Conservation (phyloP, 306 rosid species). For the Sicyos baderoa region DNA sequence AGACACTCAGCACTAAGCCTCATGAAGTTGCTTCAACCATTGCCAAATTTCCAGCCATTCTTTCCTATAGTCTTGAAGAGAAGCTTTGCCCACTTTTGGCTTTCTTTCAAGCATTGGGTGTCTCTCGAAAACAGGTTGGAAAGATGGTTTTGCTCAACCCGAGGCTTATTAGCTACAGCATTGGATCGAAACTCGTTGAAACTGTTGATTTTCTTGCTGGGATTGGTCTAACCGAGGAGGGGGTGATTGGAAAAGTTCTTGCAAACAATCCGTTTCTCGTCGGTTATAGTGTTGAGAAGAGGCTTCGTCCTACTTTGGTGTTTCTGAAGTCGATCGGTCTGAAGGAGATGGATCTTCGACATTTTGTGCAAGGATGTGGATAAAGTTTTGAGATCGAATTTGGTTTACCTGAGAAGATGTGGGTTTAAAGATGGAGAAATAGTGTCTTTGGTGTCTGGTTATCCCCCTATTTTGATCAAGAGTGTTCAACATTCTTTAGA, state of each 20-base stretch:
- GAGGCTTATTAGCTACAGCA: slow-evolving; percentile 86
- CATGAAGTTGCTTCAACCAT: slow-evolving; percentile 65
- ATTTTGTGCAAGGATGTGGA: slow-evolving; percentile 71
- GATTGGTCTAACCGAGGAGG: slow-evolving; percentile 65
- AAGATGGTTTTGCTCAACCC: slow-evolving; percentile 72
- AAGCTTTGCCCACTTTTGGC: slow-evolving; percentile 93
- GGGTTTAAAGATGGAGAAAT: slow-evolving; percentile 65
- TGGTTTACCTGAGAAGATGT: slow-evolving; percentile 39
- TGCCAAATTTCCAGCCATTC: slow-evolving; percentile 69
- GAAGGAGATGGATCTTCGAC: slow-evolving; percentile 53
- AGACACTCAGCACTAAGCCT: slow-evolving; percentile 60
- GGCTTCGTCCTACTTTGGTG: slow-evolving; percentile 60
- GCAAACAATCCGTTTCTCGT: slow-evolving; percentile 67
- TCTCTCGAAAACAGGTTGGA: slow-evolving; percentile 74
- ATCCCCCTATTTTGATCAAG: slow-evolving; percentile 77
- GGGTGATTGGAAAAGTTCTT: slow-evolving; percentile 66
- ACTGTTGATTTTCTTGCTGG: slow-evolving; percentile 59
- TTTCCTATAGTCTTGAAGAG: slow-evolving; percentile 75
- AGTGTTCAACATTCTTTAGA: slow-evolving; percentile 68
- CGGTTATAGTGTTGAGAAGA: slow-evolving; percentile 77
- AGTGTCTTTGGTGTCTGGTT: slow-evolving; percentile 64
- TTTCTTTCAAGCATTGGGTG: slow-evolving; percentile 69
- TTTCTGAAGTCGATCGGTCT: slow-evolving; percentile 62
- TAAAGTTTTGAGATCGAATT: slow-evolving; percentile 60
- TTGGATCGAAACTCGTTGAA: slow-evolving; percentile 59